Percentiles rank a stretch among this genome's conserved stretches.
Conservation (phyloP, 495 filamentous ascomycete species). For the Podospora anserina region DNA sequence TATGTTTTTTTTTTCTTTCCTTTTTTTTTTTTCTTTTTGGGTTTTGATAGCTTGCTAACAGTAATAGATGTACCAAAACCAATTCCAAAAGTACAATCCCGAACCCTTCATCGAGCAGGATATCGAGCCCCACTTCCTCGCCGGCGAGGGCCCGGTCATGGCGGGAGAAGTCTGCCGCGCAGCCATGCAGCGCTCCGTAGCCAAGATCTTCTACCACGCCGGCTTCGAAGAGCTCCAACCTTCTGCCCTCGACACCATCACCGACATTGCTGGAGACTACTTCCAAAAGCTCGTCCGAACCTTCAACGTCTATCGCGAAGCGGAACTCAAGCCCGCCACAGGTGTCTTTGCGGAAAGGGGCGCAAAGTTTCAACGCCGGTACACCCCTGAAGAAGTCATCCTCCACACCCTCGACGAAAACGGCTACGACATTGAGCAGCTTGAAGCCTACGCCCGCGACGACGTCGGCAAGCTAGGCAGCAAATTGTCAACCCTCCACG, state of each 20-base stretch:
- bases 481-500: slow-evolving; percentile 83
- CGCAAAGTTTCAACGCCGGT: slow-evolving; percentile 60
- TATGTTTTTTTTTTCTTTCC: slow-evolving; percentile 37
- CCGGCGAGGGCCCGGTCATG: slow-evolving; percentile 84
- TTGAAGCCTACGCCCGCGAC: slow-evolving; percentile 89
- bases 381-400: slow-evolving; percentile 76
- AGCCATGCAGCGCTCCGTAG: slow-evolving; percentile 83
- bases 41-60: background rate
- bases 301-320: slow-evolving; percentile 76
- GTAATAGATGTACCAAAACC: slow-evolving; percentile 86
- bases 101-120: slow-evolving; percentile 87
- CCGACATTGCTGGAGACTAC: slow-evolving; percentile 86
- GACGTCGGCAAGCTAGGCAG: slow-evolving; percentile 84
- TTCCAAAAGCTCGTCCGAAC: slow-evolving; percentile 78
- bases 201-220: slow-evolving; percentile 92
- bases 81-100: slow-evolving; percentile 95
- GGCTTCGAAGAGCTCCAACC: slow-evolving; percentile 98
- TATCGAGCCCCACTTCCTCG: slow-evolving; percentile 76
- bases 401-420: slow-evolving; percentile 80
- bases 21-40: background rate
- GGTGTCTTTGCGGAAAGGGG: slow-evolving; percentile 40
- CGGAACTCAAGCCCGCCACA: slow-evolving; percentile 59
- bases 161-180: slow-evolving; percentile 72
- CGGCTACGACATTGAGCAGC: slow-evolving; percentile 72
- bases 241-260: slow-evolving; percentile 83